Conservation (phyloP, 2,329 filamentous ascomycete species). For the Colletotrichum echinochloae region DNA sequence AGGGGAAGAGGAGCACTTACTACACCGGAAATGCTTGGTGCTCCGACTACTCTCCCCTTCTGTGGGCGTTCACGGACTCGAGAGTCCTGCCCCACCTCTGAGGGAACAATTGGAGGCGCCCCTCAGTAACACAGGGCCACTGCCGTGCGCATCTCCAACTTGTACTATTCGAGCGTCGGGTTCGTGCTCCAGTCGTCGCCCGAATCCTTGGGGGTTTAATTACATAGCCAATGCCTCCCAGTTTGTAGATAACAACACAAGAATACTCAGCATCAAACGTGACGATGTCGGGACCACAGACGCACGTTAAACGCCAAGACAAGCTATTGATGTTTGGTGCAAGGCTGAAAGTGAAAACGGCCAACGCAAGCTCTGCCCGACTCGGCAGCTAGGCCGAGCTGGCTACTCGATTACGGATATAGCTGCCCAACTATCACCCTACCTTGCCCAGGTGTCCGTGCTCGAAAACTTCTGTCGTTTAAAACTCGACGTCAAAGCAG, state of each 20-base stretch:
- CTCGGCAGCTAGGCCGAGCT: neutral
- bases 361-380: too few relatives aligned
- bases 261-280: neutral
- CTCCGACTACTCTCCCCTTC: constrained; percentile 40
- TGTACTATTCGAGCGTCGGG: neutral
- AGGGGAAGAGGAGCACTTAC: constrained; percentile 35
- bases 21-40: constrained; percentile 36
- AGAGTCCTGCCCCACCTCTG: constrained; percentile 21
- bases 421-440: too few relatives aligned
- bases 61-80: constrained; percentile 39
- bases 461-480: neutral
- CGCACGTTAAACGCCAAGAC: neutral
- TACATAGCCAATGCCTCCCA: too few relatives aligned
- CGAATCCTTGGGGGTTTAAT: neutral
- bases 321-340: neutral
- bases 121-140: neutral
- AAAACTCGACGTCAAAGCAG: neutral
- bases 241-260: neutral
- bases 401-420: too few relatives aligned
- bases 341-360: neutral
- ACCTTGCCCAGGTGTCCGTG: neutral
- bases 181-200: neutral
- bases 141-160: neutral
- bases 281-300: neutral
- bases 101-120: neutral